phyloP scores from a whole-genome alignment of 805 yeast species.

The Ogataea angusta region DNA sequence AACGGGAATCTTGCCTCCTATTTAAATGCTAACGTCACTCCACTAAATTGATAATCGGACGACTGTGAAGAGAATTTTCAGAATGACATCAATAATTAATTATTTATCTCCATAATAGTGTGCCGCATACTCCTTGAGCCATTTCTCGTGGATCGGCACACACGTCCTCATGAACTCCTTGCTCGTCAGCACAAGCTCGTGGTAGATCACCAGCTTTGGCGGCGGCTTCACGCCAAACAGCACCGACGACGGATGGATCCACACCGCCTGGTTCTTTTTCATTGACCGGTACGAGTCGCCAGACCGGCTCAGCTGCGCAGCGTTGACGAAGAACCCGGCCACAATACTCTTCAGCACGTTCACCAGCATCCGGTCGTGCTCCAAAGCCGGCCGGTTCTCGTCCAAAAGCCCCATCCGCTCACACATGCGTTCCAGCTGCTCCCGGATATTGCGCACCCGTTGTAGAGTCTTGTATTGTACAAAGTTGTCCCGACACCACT shows the following conservation, averaged over 20 bases:
- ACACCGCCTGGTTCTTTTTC: conserved; percentile 67
- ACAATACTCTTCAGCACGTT: conserved; percentile 53
- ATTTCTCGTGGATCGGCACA: conserved; percentile 64
- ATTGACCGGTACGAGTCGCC: conserved; percentile 71
- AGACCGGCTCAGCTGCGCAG: conserved; percentile 53
- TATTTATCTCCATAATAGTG: conserved; percentile 38
- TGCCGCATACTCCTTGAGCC: conserved; percentile 76
- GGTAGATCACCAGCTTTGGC: conserved; percentile 70
- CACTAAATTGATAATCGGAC: conserved; percentile 7
- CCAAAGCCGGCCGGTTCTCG: conserved; percentile 27
- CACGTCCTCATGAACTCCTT: conserved; percentile 87
- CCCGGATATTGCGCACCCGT: conserved; percentile 66
- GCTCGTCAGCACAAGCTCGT: conserved; percentile 78
- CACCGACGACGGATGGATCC: conserved; percentile 83
- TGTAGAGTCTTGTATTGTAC: conserved; percentile 70
- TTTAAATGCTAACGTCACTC: conserved; percentile 7
- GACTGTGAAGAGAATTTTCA: conserved; percentile 5
- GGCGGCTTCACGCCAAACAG: conserved; percentile 66
- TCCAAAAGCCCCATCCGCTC: conserved; percentile 45
- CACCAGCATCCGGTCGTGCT: conserved; percentile 27
- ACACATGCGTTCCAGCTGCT: conserved; percentile 65
- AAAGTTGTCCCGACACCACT: conserved; percentile 86
- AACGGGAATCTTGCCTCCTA: not conserved
- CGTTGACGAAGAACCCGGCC: conserved; percentile 67
- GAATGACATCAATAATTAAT: not conserved